These are phyloP conservation scores for Ophiostoma populinum DNA, from an alignment of 2,329 filamentous ascomycete species.

Conservation along the genomic window DNA sequence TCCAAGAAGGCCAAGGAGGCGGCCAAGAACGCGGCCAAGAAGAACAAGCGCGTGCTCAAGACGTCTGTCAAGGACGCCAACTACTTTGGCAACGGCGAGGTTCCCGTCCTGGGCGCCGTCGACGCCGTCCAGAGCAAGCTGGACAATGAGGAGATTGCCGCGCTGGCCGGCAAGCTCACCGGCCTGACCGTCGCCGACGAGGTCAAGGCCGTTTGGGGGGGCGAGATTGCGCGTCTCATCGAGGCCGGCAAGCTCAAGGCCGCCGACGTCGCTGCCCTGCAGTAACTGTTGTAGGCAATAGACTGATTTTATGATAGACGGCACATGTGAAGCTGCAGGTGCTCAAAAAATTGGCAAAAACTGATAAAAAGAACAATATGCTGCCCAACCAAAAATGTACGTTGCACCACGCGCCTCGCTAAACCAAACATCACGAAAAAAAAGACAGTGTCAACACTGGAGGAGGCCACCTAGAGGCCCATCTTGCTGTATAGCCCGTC, in stretches of 20 bases:
- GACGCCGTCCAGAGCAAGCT: slow-evolving; percentile 78
- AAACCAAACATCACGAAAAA: not conserved
- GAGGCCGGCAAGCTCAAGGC: slow-evolving; percentile 74
- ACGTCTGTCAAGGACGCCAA: slow-evolving; percentile 91
- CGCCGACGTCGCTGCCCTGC: slow-evolving; percentile 55
- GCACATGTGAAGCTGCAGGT: no score
- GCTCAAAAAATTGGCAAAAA: not conserved
- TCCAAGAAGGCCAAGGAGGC: slow-evolving; percentile 96
- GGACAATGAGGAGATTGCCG: slow-evolving; percentile 77
- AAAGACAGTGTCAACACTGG: not conserved
- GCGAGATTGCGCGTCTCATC: slow-evolving; percentile 62
- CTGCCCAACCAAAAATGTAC: not conserved
- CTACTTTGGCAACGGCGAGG: slow-evolving; percentile 68
- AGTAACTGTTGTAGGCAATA: slow-evolving; percentile 13
- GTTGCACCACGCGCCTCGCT: slow-evolving; percentile 1
- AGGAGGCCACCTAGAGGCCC: not conserved
- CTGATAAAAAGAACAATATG: not conserved
- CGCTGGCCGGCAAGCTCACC: slow-evolving; percentile 63
- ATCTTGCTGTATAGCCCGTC: slow-evolving; percentile 45
- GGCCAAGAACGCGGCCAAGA: slow-evolving; percentile 97
- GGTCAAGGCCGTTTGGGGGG: slow-evolving; percentile 71
- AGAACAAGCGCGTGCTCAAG: slow-evolving; percentile 98
- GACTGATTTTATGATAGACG: no score
- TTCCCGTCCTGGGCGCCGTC: slow-evolving; percentile 63
- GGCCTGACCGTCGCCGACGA: slow-evolving; percentile 62